Conservation (phyloP, 192 early-diverging fungal genomes). For the Backusella morwellensis region DNA sequence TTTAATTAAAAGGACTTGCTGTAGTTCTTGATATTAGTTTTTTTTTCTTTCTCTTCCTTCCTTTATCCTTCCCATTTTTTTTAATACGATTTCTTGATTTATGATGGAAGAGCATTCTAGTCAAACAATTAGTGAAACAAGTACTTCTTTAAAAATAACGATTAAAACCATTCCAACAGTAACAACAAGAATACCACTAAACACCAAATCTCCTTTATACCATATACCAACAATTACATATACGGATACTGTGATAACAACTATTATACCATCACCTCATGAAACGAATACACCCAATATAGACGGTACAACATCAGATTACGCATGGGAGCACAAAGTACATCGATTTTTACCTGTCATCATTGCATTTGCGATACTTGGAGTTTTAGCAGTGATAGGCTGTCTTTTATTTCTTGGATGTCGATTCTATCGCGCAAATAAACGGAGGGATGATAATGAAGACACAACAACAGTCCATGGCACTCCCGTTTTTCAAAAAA, state of each 20-base stretch:
- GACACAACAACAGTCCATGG: not conserved
- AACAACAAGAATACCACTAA: not conserved
- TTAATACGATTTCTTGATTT: not conserved
- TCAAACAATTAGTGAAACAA: not conserved
- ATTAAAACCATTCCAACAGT: not conserved
- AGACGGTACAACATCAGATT: not conserved
- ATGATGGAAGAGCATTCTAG: not conserved
- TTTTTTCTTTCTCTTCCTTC: not conserved
- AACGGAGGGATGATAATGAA: not conserved
- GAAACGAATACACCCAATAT: not conserved
- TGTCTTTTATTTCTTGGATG: not conserved
- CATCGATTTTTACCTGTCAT: conserved; percentile 9
- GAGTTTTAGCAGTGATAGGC: not conserved
- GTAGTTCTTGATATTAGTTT: not conserved
- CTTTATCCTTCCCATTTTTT: not conserved
- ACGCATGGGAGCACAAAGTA: not conserved
- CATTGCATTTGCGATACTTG: conserved; percentile 13
- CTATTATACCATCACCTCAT: conserved; percentile 1
- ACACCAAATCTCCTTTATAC: not conserved
- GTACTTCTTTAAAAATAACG: not conserved
- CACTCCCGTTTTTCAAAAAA: not conserved
- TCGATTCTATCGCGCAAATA: not conserved
- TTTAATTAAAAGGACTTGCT: not conserved
- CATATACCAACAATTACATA: not conserved
- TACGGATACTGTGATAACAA: not conserved